Conservation (phyloP, 2,329 filamentous ascomycete genomes). For the Incumbomyces lentus region DNA sequence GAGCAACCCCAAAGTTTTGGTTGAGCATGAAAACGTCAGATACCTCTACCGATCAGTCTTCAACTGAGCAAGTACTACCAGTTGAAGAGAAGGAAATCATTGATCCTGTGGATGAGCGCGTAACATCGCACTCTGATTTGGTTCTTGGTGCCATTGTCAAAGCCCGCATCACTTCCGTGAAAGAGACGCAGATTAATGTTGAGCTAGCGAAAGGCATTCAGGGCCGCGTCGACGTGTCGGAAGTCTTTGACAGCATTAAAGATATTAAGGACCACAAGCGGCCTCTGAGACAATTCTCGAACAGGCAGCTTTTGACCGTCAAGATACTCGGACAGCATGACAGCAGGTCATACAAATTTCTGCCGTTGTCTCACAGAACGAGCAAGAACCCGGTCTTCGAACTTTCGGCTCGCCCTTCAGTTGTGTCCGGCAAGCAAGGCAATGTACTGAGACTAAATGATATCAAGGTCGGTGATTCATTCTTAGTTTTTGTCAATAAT, state of each 20-base stretch:
- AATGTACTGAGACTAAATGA: slow-evolving; percentile 61
- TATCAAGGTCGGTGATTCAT: slow-evolving; percentile 59
- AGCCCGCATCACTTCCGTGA: slow-evolving; percentile 71
- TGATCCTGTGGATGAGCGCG: slow-evolving; percentile 55
- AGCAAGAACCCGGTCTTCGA: slow-evolving; percentile 73
- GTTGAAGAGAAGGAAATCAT: slow-evolving; percentile 27
- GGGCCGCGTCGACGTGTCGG: slow-evolving; percentile 86
- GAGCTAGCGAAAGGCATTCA: slow-evolving; percentile 76
- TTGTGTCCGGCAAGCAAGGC: slow-evolving; percentile 42
- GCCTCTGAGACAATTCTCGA: slow-evolving; percentile 64
- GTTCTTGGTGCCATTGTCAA: slow-evolving; percentile 62
- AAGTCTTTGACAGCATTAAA: slow-evolving; percentile 80
- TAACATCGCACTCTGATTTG: slow-evolving; percentile 59
- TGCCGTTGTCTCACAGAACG: slow-evolving; percentile 78
- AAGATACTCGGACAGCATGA: slow-evolving; percentile 81
- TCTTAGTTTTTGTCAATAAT: slow-evolving; percentile 87
- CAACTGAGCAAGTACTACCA: slow-evolving; percentile 21
- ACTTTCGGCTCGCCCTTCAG: slow-evolving; percentile 66
- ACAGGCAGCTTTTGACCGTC: slow-evolving; percentile 61
- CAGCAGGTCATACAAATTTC: slow-evolving; percentile 77
- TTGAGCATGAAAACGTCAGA: slow-evolving; percentile 48
- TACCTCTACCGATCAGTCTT: slow-evolving; percentile 30
- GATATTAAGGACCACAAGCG: slow-evolving; percentile 73
- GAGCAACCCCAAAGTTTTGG: slow-evolving; percentile 53
- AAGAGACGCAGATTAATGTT: slow-evolving; percentile 87